phyloP scores from a whole-genome alignment of 2,329 filamentous ascomycete genomes.

The Claviceps maximensis region DNA sequence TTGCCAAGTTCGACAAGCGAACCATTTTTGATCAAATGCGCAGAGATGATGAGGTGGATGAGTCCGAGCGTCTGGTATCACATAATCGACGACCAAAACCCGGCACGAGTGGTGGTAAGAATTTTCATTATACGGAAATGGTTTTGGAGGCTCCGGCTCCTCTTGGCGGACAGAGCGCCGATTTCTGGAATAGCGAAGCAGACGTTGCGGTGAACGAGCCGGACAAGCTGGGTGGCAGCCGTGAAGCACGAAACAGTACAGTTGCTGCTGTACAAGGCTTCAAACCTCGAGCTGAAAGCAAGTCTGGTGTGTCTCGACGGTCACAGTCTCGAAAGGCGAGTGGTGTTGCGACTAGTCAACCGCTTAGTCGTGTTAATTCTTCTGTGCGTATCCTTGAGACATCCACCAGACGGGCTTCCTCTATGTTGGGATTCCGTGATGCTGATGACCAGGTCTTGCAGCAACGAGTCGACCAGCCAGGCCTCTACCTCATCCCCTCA shows the following conservation, averaged over 20 bases:
- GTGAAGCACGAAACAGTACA: conserved; percentile 36
- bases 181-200: conserved; percentile 64
- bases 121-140: conserved; percentile 83
- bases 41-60: conserved; percentile 77
- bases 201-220: conserved; percentile 41
- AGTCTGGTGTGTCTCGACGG: conserved; percentile 32
- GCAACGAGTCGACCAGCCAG: conserved; percentile 25
- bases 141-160: conserved; percentile 54
- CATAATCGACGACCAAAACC: conserved; percentile 65
- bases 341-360: conserved; percentile 24
- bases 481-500: conserved; percentile 41
- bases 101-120: conserved; percentile 70
- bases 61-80: conserved; percentile 77
- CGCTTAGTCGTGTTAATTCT: conserved; percentile 36
- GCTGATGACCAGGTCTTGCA: conserved; percentile 19
- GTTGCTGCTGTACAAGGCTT: conserved; percentile 13
- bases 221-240: conserved; percentile 34
- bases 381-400: conserved; percentile 23
- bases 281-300: conserved; percentile 36
- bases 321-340: conserved; percentile 47
- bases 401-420: conserved; percentile 17
- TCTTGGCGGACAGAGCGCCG: conserved; percentile 27
- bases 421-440: conserved; percentile 17
- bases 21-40: conserved; percentile 85
- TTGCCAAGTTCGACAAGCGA: conserved; percentile 91